Evolutionary conservation across 768 basidiomycete species (phyloP), one percentile per base, ranked within the genome.

Genomic region (Antrodiella citrinella): DNA sequence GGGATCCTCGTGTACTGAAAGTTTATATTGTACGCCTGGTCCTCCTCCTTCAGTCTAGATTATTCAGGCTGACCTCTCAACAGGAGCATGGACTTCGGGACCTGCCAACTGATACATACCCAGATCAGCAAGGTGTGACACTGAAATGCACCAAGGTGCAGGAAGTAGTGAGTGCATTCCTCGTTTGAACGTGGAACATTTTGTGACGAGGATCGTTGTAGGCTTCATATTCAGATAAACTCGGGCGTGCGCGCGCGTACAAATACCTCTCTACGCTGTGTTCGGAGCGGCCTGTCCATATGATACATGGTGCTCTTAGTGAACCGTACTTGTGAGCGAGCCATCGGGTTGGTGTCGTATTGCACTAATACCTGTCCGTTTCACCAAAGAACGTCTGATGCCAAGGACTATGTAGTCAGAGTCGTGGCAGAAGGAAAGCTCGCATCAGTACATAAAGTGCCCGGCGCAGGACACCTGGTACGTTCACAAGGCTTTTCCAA

Each of bases 1-100:
- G 78, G 78, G 78, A 80, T 55, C 69, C 72, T 21, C 60, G 78
- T 11, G 65, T 76, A 3, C 59, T 79, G 43, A 62, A 65, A 44
- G 56, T 65, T 20, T 79, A 66, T 54, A 68, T 73, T 11, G 77
- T 74, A 45, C 35, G 70, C 62, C 3, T 2, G 13, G 39, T 49
- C 18, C 26, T 39, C 24, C 35, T 42, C 24, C n/a, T 26, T 11
- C 26, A 11, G 21, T 18, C 23, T 26, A 26, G 15, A 7, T 19
- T 24, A 11, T 18, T 5, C 7, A 47, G 24, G 26, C 38, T 46
- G 7, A 47, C 20, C 25, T 50, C 44, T 22, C 11, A 18, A 13
- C 53, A 79, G 77, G 66, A 73, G 56, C 57, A 62, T 19, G 44
- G 77, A 69, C 46, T 80, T 57, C 59, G 70, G 11, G 51, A 52